A percentile compares a stretch with the other conserved stretches of the same genome.
phyloP scores from a whole-genome alignment of 352 stramenopile species.

The Globisporangium acanthophoron region DNA sequence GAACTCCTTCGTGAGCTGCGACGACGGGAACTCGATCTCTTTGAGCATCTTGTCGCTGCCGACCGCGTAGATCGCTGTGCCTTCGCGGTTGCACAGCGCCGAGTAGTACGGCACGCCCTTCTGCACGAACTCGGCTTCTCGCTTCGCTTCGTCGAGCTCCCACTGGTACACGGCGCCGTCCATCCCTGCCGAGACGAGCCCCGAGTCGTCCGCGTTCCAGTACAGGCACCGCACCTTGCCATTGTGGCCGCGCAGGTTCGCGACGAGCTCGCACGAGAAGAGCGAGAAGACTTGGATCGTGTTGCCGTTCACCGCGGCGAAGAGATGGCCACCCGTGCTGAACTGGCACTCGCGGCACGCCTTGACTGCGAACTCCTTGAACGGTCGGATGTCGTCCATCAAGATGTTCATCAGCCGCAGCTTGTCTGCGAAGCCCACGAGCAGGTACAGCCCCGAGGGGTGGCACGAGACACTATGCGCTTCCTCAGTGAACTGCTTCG shows the following conservation, averaged over 20 bases:
- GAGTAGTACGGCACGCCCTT: conserved; percentile 91
- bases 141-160: conserved; percentile 89
- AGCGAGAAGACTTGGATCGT: conserved; percentile 86
- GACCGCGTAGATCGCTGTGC: conserved; percentile 78
- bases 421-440: conserved; percentile 93
- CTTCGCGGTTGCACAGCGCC: conserved; percentile 79
- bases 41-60: conserved; percentile 88
- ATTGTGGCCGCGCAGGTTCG: conserved; percentile 90
- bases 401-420: conserved; percentile 92
- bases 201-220: conserved; percentile 76
- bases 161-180: conserved; percentile 93
- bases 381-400: conserved; percentile 91
- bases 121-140: conserved; percentile 90
- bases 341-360: conserved; percentile 89
- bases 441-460: conserved; percentile 82
- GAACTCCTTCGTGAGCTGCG: conserved; percentile 74
- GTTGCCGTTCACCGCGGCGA: conserved; percentile 86
- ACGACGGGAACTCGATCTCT: conserved; percentile 84
- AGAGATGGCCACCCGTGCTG: conserved; percentile 87
- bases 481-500: conserved; percentile 91
- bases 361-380: conserved; percentile 91
- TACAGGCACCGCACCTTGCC: conserved; percentile 56
- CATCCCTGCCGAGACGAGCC: conserved; percentile 84
- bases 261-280: conserved; percentile 88
- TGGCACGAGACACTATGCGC: conserved; percentile 87